Conservation (phyloP, 352 stramenopile species). For the Pythium apleroticum region DNA sequence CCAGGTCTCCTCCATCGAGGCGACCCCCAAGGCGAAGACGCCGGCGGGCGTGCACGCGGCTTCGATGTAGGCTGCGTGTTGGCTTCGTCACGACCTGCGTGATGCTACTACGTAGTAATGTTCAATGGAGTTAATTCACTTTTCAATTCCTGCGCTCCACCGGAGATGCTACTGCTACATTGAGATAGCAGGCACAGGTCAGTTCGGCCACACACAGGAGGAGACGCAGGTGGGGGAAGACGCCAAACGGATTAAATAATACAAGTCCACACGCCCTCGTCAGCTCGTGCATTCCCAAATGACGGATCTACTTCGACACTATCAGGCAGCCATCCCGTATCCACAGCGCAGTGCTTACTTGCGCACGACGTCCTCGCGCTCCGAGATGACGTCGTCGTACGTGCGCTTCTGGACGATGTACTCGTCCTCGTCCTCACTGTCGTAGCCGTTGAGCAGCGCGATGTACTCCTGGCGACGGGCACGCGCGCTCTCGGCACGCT, state of each 20-base stretch:
- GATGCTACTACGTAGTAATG: too few species aligned
- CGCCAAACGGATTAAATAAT: slow-evolving; percentile 10
- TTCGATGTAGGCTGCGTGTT: neutral
- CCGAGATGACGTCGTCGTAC: slow-evolving; percentile 70
- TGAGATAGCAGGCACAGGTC: too few species aligned
- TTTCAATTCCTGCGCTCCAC: too few species aligned
- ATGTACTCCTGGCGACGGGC: slow-evolving; percentile 62
- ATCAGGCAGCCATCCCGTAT: neutral
- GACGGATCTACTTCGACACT: neutral
- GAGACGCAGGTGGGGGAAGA: neutral
- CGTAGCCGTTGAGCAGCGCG: slow-evolving; percentile 70
- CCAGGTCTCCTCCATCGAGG: slow-evolving; percentile 19
- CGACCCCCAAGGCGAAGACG: neutral
- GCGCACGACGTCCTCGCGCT: slow-evolving; percentile 69
- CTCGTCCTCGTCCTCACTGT: slow-evolving; percentile 81
- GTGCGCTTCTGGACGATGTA: slow-evolving; percentile 80
- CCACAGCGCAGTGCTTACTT: slow-evolving; percentile 37
- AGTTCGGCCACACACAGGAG: neutral
- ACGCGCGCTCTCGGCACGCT: slow-evolving; percentile 33
- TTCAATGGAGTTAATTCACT: too few species aligned
- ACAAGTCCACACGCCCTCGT: neutral
- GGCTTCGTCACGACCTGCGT: too few species aligned
- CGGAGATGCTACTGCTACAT: too few species aligned
- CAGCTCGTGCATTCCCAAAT: slow-evolving; percentile 5
- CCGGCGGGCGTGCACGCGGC: slow-evolving; percentile 9